phyloP scores from a whole-genome alignment of 176 grass and related monocot genomes.

The Microstegium vimineum region DNA sequence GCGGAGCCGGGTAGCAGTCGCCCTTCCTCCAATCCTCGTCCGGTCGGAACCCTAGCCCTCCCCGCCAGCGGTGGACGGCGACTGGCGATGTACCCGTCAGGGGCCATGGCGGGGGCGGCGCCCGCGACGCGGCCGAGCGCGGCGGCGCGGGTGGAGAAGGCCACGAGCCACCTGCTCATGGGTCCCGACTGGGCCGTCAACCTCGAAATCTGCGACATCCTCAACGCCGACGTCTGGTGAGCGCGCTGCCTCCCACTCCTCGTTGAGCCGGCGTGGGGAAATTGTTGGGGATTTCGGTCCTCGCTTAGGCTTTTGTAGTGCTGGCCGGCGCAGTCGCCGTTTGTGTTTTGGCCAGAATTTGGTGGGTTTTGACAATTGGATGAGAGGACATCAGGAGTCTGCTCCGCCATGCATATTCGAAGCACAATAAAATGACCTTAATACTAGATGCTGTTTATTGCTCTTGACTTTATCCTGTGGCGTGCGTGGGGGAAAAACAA shows the following conservation, averaged over 20 bases:
- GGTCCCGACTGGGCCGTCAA: conserved; percentile 91
- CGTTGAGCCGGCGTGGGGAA: neutral
- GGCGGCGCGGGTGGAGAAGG: conserved; percentile 75
- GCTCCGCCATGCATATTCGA: neutral
- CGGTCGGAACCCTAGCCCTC: conserved; percentile 35
- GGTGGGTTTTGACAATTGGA: neutral
- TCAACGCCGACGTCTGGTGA: conserved; percentile 79
- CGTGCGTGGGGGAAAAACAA: neutral
- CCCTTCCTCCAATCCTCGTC: neutral
- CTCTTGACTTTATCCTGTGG: neutral
- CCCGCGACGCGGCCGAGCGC: conserved; percentile 33
- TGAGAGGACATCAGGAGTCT: neutral
- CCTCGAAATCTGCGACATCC: conserved; percentile 83
- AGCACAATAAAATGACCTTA: neutral
- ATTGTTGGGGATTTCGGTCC: neutral
- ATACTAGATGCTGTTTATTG: neutral
- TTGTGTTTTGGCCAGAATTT: neutral
- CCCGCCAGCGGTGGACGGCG: neutral
- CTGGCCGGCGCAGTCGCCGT: neutral
- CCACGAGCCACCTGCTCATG: conserved; percentile 75
- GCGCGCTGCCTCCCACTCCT: neutral
- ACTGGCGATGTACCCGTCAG: conserved; percentile 38
- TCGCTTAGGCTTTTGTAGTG: neutral
- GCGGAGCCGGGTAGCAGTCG: neutral
- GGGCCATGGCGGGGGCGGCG: conserved; percentile 16